Conservation (phyloP, 805 yeast species). For the Starmerella bombi region DNA sequence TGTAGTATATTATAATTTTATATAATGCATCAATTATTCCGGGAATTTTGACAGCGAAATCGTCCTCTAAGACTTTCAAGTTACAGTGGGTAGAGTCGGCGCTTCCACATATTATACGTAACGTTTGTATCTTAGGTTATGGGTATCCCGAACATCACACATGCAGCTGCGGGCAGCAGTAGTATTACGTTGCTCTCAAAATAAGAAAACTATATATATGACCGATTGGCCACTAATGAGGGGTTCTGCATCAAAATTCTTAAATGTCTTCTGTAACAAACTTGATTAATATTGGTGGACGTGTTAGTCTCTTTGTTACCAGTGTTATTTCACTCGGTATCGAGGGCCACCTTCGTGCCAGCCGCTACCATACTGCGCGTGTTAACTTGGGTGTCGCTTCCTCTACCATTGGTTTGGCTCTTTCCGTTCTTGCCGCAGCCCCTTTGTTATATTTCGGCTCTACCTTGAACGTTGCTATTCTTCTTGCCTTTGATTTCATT, state of each 20-base stretch:
- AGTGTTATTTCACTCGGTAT: slow-evolving; percentile 71
- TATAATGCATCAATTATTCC: no score
- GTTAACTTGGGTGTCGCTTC: slow-evolving; percentile 17
- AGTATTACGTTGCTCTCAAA: slow-evolving; percentile 1
- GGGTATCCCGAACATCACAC: neutral
- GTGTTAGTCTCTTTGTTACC: slow-evolving; percentile 60
- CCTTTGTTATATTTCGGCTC: slow-evolving; percentile 5
- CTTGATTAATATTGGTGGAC: slow-evolving; percentile 29
- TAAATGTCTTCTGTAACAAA: neutral
- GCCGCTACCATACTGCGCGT: slow-evolving; percentile 9
- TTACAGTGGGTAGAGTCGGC: no score
- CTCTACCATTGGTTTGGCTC: slow-evolving; percentile 11
- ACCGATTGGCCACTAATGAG: neutral
- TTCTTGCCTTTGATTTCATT: slow-evolving; percentile 14
- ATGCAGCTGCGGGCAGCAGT: neutral
- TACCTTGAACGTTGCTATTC: neutral
- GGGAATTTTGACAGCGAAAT: no score
- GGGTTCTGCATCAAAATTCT: neutral
- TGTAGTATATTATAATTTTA: no score
- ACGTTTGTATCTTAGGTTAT: no score
- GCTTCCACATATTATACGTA: no score
- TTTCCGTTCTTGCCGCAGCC: slow-evolving; percentile 9
- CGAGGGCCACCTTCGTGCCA: slow-evolving; percentile 34
- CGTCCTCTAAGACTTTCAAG: no score
- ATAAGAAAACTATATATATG: neutral